Conservation (phyloP, 2,329 filamentous ascomycete species). For the Cladosporium cucumerinum region DNA sequence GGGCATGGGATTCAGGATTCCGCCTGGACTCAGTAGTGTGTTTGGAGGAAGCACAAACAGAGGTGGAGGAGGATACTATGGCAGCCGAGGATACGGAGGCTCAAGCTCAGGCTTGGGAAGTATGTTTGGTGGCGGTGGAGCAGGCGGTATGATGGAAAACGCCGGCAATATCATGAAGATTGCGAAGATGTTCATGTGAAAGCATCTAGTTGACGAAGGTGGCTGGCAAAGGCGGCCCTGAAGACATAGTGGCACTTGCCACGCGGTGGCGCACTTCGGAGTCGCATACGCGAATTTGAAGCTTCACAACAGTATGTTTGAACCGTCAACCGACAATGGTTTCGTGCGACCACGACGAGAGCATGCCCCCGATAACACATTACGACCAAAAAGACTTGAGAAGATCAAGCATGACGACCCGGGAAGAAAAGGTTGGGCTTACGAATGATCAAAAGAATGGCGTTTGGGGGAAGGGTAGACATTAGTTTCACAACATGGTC, state of each 20-base stretch:
- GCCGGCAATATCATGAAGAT: constrained; percentile 49
- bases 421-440: neutral
- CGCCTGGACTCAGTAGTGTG: constrained; percentile 46
- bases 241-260: neutral
- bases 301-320: neutral
- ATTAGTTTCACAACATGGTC: neutral
- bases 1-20: constrained; percentile 75
- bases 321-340: neutral
- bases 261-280: neutral
- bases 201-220: neutral
- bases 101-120: constrained; percentile 31
- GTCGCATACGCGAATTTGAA: neutral
- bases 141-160: constrained; percentile 43
- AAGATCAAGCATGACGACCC: neutral
- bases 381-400: neutral
- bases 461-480: neutral
- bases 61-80: constrained; percentile 43
- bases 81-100: constrained; percentile 43
- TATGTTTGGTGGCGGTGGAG: constrained; percentile 19
- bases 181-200: constrained; percentile 52
- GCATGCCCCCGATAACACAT: neutral
- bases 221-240: neutral
- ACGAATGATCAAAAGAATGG: neutral
- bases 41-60: constrained; percentile 25
- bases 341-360: neutral